These are phyloP conservation scores for Phytophthora cactorum DNA, from an alignment of 352 stramenopile species.

Conservation along the genomic window DNA sequence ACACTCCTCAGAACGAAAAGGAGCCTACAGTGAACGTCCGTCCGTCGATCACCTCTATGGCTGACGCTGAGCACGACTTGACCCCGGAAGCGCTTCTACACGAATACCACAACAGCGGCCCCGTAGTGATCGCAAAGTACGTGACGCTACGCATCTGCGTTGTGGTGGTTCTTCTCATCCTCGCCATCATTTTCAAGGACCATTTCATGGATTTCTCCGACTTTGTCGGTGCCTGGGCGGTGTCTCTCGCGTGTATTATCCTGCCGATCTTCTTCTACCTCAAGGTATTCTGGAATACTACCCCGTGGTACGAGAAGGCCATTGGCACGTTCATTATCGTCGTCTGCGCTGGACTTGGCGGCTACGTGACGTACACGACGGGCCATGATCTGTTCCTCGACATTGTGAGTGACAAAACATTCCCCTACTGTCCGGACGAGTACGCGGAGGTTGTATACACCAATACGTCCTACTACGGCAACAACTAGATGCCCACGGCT, in stretches of 20 bases:
- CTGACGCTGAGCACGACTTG: slow-evolving; percentile 43
- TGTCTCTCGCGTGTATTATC: slow-evolving; percentile 71
- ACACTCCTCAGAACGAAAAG: slow-evolving; percentile 30
- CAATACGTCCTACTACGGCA: slow-evolving; percentile 54
- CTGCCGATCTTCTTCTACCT: slow-evolving; percentile 79
- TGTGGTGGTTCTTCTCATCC: slow-evolving; percentile 49
- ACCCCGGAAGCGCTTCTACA: slow-evolving; percentile 36
- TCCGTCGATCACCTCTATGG: slow-evolving; percentile 39
- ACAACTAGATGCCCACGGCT: slow-evolving; percentile 28
- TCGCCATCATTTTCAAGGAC: slow-evolving; percentile 67
- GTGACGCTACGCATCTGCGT: slow-evolving; percentile 46
- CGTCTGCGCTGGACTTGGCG: slow-evolving; percentile 39
- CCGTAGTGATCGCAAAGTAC: slow-evolving; percentile 50
- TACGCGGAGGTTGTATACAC: slow-evolving; percentile 61
- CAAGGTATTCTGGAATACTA: slow-evolving; percentile 61
- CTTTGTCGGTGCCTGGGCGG: slow-evolving; percentile 67
- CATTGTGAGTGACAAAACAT: slow-evolving; percentile 43
- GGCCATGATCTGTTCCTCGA: slow-evolving; percentile 50
- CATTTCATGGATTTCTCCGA: slow-evolving; percentile 75
- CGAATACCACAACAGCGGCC: slow-evolving; percentile 49
- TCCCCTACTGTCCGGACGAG: slow-evolving; percentile 61
- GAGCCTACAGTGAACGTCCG: slow-evolving; percentile 14
- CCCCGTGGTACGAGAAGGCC: slow-evolving; percentile 54
- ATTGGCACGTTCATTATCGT: slow-evolving; percentile 44
- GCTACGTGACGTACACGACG: slow-evolving; percentile 54